Evolutionary conservation across 2,329 filamentous ascomycete species (phyloP), one percentile per base, ranked within the genome.

Genomic region (Nigrograna mackinnonii): DNA sequence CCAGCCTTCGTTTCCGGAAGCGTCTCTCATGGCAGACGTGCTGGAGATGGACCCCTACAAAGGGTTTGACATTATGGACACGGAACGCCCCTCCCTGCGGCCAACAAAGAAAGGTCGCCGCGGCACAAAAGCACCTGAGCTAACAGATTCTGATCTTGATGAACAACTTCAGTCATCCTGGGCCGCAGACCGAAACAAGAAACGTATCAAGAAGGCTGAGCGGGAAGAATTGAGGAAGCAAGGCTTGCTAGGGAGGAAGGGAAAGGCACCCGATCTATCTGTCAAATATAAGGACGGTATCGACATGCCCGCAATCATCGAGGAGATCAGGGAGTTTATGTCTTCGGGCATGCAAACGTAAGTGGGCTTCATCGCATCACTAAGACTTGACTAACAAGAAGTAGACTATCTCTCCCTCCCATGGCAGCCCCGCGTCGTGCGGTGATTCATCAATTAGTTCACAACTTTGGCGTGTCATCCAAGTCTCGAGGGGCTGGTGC

Each of bases 11-110:
- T 84, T 82, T 55, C 77, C 79, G 13, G 74, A 75, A 26, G 82
- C 80, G 5, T 73, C 73, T 34, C 71, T 76, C 13, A 75, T 84
- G 54, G 80, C 79, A 3, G 80, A 83, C 58, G 74, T 76, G 1
- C 68, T 84, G 2, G 79, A 83, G n/a, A 67, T 72, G 48, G 78
- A 81, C 50, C 78, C 80, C 42, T 76, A 84, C 43, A 83, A 86
- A 46, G 87, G 83, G 6, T 85, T 96, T 50, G 90, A 96, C 59
- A 75, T 95, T 33, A 92, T 94, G 85, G 89, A 95, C 58, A 89
- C 87, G 70, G 80, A 87, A 13, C 78, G 84, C 19, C 83, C 85
- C 1, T 89, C 83, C 39, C 66, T 91, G 5, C 79, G 77, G 41
- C 82, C 78, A 48, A 85, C 82, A 58, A 74, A 79, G 51, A 89